phyloP scores from a whole-genome alignment of 805 yeast genomes.

The Ogataea salicorniae region DNA sequence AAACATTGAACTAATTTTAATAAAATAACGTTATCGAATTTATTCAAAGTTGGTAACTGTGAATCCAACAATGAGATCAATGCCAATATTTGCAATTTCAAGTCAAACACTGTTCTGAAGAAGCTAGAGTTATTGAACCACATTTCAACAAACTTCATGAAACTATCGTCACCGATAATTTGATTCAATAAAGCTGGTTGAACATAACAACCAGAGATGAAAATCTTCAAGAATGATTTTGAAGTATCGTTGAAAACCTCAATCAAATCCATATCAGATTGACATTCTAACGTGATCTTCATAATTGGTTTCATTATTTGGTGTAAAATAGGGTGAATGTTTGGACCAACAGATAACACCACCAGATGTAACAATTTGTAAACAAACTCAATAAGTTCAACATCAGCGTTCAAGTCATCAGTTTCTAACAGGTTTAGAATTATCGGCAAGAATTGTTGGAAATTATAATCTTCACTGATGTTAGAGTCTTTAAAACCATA shows the following conservation, averaged over 20 bases:
- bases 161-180: conserved; percentile 34
- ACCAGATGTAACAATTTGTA: conserved; percentile 10
- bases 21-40: conserved; percentile 18
- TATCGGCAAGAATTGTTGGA: conserved; percentile 21
- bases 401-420: conserved; percentile 15
- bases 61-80: conserved; percentile 36
- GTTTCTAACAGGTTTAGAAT: conserved; percentile 16
- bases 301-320: conserved; percentile 11
- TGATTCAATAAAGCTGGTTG: conserved; percentile 35
- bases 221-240: conserved; percentile 34
- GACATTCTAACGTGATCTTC: conserved; percentile 31
- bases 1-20: conserved; percentile 37
- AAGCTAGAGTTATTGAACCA: conserved; percentile 43
- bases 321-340: conserved; percentile 14
- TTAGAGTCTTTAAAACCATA: conserved; percentile 35
- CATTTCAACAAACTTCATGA: conserved; percentile 36
- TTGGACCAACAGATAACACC: conserved; percentile 13
- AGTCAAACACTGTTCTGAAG: conserved; percentile 50
- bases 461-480: conserved; percentile 11
- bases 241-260: conserved; percentile 15
- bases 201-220: conserved; percentile 36
- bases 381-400: conserved; percentile 20
- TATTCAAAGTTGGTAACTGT: conserved; percentile 26
- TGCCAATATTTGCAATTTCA: conserved; percentile 48
- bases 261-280: conserved; percentile 9